These are phyloP conservation scores for Curvularia sp. DNA, from an alignment of 2,329 filamentous ascomycete species.

Conservation along the genomic window DNA sequence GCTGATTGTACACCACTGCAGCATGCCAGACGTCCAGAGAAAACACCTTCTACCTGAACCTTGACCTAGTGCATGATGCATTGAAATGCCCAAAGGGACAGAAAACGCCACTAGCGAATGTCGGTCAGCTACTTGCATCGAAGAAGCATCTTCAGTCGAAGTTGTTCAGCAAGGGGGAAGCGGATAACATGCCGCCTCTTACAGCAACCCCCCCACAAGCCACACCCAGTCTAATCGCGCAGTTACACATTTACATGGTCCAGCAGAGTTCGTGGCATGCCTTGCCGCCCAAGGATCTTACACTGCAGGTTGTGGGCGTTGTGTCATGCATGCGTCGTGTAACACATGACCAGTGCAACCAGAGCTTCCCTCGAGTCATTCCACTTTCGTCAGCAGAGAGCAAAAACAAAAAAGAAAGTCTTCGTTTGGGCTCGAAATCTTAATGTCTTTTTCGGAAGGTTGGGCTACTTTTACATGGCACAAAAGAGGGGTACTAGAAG, in stretches of 20 bases:
- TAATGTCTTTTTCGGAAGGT: background rate
- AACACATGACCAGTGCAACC: background rate
- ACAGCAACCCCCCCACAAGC: background rate
- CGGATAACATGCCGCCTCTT: background rate
- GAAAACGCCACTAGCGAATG: background rate
- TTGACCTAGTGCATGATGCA: background rate
- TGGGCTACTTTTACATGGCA: background rate
- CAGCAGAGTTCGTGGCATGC: background rate
- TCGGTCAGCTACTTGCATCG: background rate
- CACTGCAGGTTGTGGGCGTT: background rate
- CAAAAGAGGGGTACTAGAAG: background rate
- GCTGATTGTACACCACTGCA: too few relatives aligned
- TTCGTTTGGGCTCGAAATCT: background rate
- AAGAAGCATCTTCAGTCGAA: background rate
- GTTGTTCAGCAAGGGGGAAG: background rate
- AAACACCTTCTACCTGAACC: background rate
- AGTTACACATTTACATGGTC: background rate
- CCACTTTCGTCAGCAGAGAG: background rate
- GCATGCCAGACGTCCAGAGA: background rate
- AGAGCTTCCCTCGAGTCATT: background rate
- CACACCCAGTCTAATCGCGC: background rate
- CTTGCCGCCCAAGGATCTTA: background rate
- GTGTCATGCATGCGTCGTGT: background rate
- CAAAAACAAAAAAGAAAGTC: too few relatives aligned
- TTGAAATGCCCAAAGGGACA: background rate